Conservation (phyloP, 768 basidiomycete species). For the Termitomyces sp. region DNA sequence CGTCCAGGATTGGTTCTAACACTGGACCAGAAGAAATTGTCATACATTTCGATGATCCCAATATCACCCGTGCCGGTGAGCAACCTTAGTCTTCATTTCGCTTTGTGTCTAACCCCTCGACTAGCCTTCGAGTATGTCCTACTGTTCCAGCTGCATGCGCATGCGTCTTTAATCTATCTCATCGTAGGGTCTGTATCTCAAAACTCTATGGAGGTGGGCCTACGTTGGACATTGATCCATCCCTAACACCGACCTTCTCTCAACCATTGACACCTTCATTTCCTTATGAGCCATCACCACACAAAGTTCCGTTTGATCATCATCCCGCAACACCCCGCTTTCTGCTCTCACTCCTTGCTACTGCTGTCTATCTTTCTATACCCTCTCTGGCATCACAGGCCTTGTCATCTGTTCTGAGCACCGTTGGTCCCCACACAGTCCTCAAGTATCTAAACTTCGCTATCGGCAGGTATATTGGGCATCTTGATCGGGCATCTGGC, state of each 20-base stretch:
- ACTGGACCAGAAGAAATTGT: conserved; percentile 54
- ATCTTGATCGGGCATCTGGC: conserved; percentile 26
- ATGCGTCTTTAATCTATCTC: conserved; percentile 5
- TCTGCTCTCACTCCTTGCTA: conserved; percentile 83
- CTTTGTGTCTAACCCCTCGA: conserved; percentile 8
- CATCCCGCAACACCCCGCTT: conserved; percentile 81
- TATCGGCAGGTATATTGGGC: conserved; percentile 63
- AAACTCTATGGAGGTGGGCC: conserved; percentile 88
- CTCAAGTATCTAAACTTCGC: conserved; percentile 80
- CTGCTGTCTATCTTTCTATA: conserved; percentile 82
- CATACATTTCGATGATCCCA: conserved; percentile 77
- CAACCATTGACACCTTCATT: conserved; percentile 76
- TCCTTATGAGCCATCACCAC: conserved; percentile 30
- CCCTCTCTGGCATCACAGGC: conserved; percentile 75
- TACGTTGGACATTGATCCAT: conserved; percentile 61
- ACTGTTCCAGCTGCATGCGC: neutral
- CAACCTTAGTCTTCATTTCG: conserved; percentile 18
- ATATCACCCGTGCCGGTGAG: conserved; percentile 85
- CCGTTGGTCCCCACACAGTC: conserved; percentile 78
- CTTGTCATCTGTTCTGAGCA: conserved; percentile 65
- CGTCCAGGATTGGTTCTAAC: conserved; percentile 26
- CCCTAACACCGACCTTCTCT: conserved; percentile 59
- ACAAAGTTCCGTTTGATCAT: conserved; percentile 45
- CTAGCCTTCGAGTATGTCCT: conserved; percentile 84
- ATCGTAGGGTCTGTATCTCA: conserved; percentile 73